Conservation (phyloP, 2,329 filamentous ascomycete species). For the Microdochium nivale region DNA sequence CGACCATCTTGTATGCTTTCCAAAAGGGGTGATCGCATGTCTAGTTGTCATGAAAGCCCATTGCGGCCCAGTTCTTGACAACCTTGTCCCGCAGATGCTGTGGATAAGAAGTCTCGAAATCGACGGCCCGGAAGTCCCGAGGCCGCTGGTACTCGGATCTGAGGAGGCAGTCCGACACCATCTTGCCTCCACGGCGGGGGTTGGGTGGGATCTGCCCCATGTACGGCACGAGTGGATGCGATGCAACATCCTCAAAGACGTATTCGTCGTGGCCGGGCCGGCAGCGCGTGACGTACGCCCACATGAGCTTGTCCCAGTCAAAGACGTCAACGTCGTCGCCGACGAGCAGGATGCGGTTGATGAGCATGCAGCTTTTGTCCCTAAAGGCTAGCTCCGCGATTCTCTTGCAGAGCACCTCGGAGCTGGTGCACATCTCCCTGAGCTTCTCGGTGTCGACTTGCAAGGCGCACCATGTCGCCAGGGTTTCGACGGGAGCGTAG, state of each 20-base stretch:
- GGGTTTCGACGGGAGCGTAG: conserved; percentile 33
- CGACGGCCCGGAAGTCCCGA: too few relatives aligned
- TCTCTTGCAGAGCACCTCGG: conserved; percentile 25
- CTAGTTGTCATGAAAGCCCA: too few relatives aligned
- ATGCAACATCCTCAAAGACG: conserved; percentile 32
- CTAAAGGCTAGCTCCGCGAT: conserved; percentile 34
- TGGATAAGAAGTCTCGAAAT: too few relatives aligned
- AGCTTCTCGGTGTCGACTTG: conserved; percentile 50
- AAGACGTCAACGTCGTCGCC: conserved; percentile 41
- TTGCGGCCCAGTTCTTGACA: too few relatives aligned
- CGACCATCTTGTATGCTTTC: too few relatives aligned
- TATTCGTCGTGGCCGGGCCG: conserved; percentile 32
- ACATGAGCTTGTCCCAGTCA: conserved; percentile 35
- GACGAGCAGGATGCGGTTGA: conserved; percentile 34
- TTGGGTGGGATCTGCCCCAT: conserved; percentile 14
- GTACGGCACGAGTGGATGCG: conserved; percentile 36
- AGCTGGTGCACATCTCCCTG: conserved; percentile 41
- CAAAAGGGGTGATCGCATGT: too few relatives aligned
- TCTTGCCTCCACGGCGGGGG: conserved; percentile 40
- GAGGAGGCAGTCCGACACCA: conserved; percentile 34
- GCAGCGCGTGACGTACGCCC: conserved; percentile 38
- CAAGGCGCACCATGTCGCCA: conserved; percentile 39
- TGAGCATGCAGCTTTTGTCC: conserved; percentile 30
- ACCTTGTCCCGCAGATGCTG: too few relatives aligned
- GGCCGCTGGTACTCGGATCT: conserved; percentile 25